These are phyloP conservation scores for Penicillium angulare DNA, from an alignment of 495 filamentous ascomycete species.

Conservation along the genomic window DNA sequence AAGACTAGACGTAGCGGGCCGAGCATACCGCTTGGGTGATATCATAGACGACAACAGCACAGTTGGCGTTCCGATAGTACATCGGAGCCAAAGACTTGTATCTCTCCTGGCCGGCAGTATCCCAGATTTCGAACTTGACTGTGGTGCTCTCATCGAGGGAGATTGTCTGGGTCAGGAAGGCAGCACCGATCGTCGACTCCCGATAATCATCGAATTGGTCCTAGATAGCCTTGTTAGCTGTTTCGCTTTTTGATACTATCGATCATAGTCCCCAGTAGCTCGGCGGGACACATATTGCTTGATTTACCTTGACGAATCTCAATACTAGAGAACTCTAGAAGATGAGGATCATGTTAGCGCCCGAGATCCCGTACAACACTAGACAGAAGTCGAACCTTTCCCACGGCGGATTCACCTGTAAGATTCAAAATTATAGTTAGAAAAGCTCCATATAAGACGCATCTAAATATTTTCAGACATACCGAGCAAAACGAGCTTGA, in stretches of 20 bases:
- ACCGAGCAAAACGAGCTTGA: constrained; percentile 97
- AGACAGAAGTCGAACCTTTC: constrained; percentile 67
- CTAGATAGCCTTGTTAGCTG: constrained; percentile 39
- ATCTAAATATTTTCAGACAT: too few species aligned
- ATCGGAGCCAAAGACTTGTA: constrained; percentile 98
- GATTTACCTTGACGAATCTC: constrained; percentile 89
- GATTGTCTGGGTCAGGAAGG: constrained; percentile 98
- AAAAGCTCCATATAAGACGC: neutral
- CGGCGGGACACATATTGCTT: neutral
- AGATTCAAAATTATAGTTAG: neutral
- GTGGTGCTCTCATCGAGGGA: constrained; percentile 95
- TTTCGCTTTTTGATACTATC: neutral
- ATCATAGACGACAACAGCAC: constrained; percentile 97
- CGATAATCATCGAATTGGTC: constrained; percentile 99
- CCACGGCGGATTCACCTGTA: constrained; percentile 93
- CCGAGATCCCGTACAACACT: constrained; percentile 20
- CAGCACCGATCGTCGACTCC: constrained; percentile 98
- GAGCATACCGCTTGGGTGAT: constrained; percentile 91
- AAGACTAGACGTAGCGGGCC: neutral
- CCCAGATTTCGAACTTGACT: constrained; percentile 99
- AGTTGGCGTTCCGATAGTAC: constrained; percentile 99
- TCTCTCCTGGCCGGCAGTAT: constrained; percentile 95
- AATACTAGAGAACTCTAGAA: constrained; percentile 90
- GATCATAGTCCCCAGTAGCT: neutral
- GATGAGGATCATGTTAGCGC: constrained; percentile 32